Evolutionary conservation across 2,329 filamentous ascomycete genomes (phyloP), one percentile per base, ranked within the genome.

Genomic region (Aspergillus sp.): DNA sequence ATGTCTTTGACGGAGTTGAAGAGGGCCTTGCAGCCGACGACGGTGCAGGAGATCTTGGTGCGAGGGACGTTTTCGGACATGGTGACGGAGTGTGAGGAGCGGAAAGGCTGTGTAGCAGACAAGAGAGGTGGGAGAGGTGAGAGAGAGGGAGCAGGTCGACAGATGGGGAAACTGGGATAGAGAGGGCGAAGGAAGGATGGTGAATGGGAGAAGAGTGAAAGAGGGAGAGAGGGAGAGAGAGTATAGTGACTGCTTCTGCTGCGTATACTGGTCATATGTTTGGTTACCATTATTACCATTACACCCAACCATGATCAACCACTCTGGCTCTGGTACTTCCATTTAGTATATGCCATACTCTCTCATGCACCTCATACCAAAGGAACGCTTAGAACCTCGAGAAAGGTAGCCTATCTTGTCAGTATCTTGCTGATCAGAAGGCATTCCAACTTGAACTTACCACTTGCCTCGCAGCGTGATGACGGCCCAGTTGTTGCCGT

Each of bases 381-480:
- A n/a, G n/a, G n/a, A n/a, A n/a, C n/a, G n/a, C n/a, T 43, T 51
- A 67, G 36, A 67, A 68, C 15, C 64, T 51, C 12, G 61, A 63
- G 39, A 60, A 69, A n/a, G 66, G 66, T 39, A 69, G 35, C 63
- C 63, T 66, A 31, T 10, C 19, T 22, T 22, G 19, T 22, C 10
- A 22, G 19, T 10, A 22, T 10, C 19, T n/a, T n/a, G n/a, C n/a
- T n/a, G n/a, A n/a, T n/a, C n/a, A n/a, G n/a, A n/a, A n/a, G n/a
- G n/a, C n/a, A n/a, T n/a, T n/a, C n/a, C n/a, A n/a, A n/a, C n/a
- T n/a, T n/a, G n/a, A n/a, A 51, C 75, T 59, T 58, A 86, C 84
- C 85, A 91, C 67, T 91, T 91, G 16, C 85, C 84, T 47, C 80
- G 75, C 49, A 88, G 52, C 2, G 82, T 88, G 45, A 94, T 93